Conservation (phyloP, 495 filamentous ascomycete genomes). For the Podospora pseudoanserina region DNA sequence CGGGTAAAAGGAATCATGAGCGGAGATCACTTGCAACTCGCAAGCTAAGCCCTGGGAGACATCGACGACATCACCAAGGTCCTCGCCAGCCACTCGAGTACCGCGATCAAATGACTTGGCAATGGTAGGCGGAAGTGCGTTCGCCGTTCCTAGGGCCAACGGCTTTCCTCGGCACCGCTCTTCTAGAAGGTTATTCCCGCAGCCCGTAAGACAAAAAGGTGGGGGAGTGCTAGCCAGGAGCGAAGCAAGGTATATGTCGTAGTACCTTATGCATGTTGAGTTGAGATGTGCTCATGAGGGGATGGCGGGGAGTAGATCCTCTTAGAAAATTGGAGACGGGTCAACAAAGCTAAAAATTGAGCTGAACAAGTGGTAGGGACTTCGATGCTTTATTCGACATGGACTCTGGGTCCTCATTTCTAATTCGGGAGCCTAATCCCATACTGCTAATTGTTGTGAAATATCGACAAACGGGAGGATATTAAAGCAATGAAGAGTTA, state of each 20-base stretch:
- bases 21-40: neutral
- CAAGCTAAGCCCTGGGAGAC: neutral
- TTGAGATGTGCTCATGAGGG: neutral
- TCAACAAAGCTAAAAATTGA: neutral
- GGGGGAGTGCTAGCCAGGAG: neutral
- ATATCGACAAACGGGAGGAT: conserved; percentile 7
- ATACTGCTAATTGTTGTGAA: neutral
- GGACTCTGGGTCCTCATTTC: neutral
- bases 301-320: neutral
- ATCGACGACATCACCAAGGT: neutral
- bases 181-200: neutral
- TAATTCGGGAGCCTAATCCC: neutral
- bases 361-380: neutral
- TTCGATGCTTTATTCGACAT: neutral
- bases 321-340: neutral
- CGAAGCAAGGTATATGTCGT: neutral
- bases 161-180: conserved; percentile 2
- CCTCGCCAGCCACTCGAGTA: conserved; percentile 10
- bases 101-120: conserved; percentile 5
- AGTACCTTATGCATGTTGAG: neutral
- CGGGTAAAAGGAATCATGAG: conserved; percentile 25
- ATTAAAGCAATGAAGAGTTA: conserved; percentile 3
- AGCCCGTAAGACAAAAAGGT: neutral
- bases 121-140: neutral
- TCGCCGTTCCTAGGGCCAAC: conserved; percentile 3